Conservation (phyloP, 257 asterid species). For the Solanum okadae region DNA sequence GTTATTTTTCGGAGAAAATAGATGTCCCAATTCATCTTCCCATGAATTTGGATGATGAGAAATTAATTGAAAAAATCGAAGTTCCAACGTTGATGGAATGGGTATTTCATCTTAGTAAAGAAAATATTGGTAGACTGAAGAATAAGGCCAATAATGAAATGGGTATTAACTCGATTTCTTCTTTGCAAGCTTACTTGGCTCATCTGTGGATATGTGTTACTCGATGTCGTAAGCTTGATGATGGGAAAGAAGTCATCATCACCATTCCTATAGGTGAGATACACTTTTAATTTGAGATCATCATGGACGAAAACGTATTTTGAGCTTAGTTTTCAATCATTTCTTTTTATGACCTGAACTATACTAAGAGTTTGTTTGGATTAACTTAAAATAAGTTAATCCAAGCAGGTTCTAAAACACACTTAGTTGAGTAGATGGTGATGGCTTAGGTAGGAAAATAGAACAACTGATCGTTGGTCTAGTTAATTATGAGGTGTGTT, state of each 20-base stretch:
- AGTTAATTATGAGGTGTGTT: too few relatives aligned
- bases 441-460: too few relatives aligned
- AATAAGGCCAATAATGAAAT: constrained; percentile 24
- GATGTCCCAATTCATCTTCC: neutral
- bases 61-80: neutral
- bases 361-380: too few relatives aligned
- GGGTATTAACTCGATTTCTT: neutral
- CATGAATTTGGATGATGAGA: constrained; percentile 5
- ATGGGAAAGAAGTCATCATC: neutral
- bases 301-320: too few relatives aligned
- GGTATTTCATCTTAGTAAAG: constrained; percentile 23
- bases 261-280: constrained; percentile 9
- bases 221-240: neutral
- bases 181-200: too few relatives aligned
- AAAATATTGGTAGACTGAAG: constrained; percentile 14
- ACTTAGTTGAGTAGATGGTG: too few relatives aligned
- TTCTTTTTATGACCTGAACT: too few relatives aligned
- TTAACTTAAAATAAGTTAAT: too few relatives aligned
- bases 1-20: constrained; percentile 4
- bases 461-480: accelerated
- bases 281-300: too few relatives aligned
- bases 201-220: too few relatives aligned
- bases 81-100: constrained; percentile 1
- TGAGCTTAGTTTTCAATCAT: accelerated
- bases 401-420: too few relatives aligned